Percentiles rank a stretch among this genome's conserved stretches.
phyloP scores from a whole-genome alignment of 208 protist species.

The Acanthamoeba sp. region DNA sequence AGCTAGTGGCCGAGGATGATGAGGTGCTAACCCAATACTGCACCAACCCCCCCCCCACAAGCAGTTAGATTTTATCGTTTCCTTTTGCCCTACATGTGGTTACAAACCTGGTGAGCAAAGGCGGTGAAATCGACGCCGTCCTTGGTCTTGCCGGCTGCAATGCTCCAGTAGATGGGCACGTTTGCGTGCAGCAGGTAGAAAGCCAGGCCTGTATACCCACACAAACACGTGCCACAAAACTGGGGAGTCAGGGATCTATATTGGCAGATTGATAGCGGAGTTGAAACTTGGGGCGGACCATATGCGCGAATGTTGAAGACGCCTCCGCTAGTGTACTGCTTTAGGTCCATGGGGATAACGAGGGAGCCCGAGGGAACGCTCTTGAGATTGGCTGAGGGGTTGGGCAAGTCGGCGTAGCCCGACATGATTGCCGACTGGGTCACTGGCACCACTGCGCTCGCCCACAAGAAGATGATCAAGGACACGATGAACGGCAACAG shows the following conservation, averaged over 20 bases:
- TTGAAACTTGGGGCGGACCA: neutral
- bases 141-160: neutral
- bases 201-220: constrained; percentile 35
- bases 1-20: neutral
- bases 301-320: neutral
- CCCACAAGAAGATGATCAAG: no score
- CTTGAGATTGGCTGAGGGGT: neutral
- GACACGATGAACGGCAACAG: no score
- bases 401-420: neutral
- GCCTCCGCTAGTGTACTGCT: neutral
- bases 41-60: neutral
- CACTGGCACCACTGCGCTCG: no score
- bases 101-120: neutral
- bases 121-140: constrained; percentile 28
- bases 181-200: neutral
- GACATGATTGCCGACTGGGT: neutral
- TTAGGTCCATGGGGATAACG: neutral
- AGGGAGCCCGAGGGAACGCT: neutral
- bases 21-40: neutral
- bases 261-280: no score
- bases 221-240: no score
- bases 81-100: no score
- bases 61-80: neutral
- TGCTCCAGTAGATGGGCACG: neutral
- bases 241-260: no score